Conservation (phyloP, 2,329 filamentous ascomycete genomes). For the Aspergillus terreus region DNA sequence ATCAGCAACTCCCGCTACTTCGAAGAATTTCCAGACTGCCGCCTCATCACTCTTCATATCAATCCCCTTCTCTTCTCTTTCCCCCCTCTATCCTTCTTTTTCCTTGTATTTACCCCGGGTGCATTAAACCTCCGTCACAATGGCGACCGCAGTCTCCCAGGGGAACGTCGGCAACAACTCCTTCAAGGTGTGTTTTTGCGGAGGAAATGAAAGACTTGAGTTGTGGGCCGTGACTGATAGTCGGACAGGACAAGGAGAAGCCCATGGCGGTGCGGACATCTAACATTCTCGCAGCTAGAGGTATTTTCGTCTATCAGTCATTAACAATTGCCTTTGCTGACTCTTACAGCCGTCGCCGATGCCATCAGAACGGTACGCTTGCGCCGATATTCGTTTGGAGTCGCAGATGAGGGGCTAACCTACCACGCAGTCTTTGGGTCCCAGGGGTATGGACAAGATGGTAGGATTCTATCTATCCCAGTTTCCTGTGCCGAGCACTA, state of each 20-base stretch:
- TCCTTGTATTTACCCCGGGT: constrained; percentile 20
- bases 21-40: constrained; percentile 35
- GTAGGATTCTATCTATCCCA: constrained; percentile 30
- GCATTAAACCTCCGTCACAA: constrained; percentile 34
- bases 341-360: constrained; percentile 79
- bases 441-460: constrained; percentile 99
- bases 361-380: constrained; percentile 76
- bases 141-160: constrained; percentile 49
- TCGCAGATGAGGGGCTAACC: constrained; percentile 38
- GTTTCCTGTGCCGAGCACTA: constrained; percentile 14
- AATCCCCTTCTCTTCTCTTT: constrained; percentile 18
- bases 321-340: constrained; percentile 22
- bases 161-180: constrained; percentile 57
- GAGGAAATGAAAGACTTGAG: constrained; percentile 15
- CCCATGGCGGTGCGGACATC: constrained; percentile 91
- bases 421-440: constrained; percentile 68
- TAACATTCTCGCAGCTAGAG: constrained; percentile 96
- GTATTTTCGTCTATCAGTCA: constrained; percentile 46
- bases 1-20: constrained; percentile 23
- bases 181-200: constrained; percentile 55
- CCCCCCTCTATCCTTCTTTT: constrained; percentile 12
- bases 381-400: constrained; percentile 5
- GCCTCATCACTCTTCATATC: constrained; percentile 16
- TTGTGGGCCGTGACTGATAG: constrained; percentile 39
- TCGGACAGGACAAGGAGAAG: constrained; percentile 81